Percentiles rank a stretch among this genome's conserved stretches.
Evolutionary conservation across 208 protist species (phyloP).

Genomic region (Leishmania tarentolae): DNA sequence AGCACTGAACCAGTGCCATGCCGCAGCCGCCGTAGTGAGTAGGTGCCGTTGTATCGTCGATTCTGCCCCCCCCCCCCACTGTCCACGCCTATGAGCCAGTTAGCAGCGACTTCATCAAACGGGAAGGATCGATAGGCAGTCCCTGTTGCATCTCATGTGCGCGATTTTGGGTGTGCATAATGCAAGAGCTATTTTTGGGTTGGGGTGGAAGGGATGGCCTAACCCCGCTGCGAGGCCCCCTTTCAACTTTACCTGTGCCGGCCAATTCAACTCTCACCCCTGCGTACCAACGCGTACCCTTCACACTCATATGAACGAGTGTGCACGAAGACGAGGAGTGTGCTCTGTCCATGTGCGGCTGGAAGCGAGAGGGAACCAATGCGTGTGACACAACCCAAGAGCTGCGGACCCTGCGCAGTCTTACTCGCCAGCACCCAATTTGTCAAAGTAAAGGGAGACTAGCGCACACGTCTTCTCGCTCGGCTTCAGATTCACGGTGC

Average conservation of each 20-base stretch:
- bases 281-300: neutral
- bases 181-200: neutral
- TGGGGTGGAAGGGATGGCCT: neutral
- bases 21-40: neutral
- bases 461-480: neutral
- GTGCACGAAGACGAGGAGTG: neutral
- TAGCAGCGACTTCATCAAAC: neutral
- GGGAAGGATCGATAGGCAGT: neutral
- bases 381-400: neutral
- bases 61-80: no score
- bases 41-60: neutral
- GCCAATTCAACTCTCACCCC: neutral
- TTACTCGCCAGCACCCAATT: neutral
- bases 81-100: neutral
- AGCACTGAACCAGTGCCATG: neutral
- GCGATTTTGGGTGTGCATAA: neutral
- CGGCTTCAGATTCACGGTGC: neutral
- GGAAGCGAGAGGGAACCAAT: neutral
- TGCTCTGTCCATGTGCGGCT: neutral
- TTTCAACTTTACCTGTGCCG: neutral
- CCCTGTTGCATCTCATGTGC: neutral
- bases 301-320: neutral
- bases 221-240: neutral
- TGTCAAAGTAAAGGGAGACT: neutral
- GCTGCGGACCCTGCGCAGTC: neutral